Evolutionary conservation across 805 yeast genomes (phyloP), one percentile per base, ranked within the genome.

Genomic region (Pichia manshurica): DNA sequence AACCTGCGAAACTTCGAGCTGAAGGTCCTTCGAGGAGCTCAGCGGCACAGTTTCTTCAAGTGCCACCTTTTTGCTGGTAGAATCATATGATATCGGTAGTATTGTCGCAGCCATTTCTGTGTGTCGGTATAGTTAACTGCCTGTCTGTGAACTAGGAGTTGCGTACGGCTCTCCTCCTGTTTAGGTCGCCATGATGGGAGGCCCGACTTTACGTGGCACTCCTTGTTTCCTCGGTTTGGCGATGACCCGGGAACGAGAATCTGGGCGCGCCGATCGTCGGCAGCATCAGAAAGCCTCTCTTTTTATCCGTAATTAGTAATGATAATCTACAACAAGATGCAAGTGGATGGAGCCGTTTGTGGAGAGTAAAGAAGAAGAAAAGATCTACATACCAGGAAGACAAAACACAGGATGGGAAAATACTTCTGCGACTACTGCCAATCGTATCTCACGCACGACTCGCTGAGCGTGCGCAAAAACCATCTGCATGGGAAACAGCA

Each of bases 401-500:
- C 29, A 25, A 25, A 10, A 7, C 29, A 25, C 31, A 40, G 1
- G 12, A 81, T 83, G 89, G 83, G 81, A 3, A 76, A 82, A 53
- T 85, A 82, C 63, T 84, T 82, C 66, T 88, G 96, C 65, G 93
- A 84, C 56, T 88, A 87, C 62, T 88, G 96, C 62, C 80, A 80
- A 96, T 62, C 81, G 79, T 83, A 84, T 57, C 68, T 89, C 49
- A 88, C 96, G 1, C 96, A 88, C 62, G 96, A 87, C 64, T 84
- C 93, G n/a, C 70, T 79, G 56, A 84, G 93, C 67, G 96, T 88
- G 46, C 68, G 96, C 20, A 82, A 84, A 58, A 81, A 88, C 37
- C 96, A 88, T 64, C 63, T 85, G 37, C 69, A 75, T 35, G 96
- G 96, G 9, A 79, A 77, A 56, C 82, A 85, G 63, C 96, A 88